Percentiles rank a stretch among this genome's conserved stretches.
phyloP scores from a whole-genome alignment of 257 asterid genomes.

The Echium plantagineum region DNA sequence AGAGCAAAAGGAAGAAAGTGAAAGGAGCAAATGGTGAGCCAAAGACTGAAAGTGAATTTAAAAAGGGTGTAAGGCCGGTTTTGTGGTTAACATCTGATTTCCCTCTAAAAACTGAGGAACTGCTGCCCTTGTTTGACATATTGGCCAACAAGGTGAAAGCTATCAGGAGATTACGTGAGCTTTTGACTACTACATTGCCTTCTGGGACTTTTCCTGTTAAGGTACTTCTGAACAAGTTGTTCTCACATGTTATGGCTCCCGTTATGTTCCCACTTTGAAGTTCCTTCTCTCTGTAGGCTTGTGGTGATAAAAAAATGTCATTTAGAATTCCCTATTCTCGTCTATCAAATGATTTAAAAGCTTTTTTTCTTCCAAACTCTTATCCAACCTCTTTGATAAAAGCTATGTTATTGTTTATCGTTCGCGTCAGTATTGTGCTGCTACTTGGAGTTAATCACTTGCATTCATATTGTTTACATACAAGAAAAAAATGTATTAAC shows the following conservation, averaged over 20 bases:
- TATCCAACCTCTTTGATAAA: too few species aligned
- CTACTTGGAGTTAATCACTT: too few species aligned
- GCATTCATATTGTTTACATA: too few species aligned
- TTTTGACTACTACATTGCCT: conserved; percentile 91
- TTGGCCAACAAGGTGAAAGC: conserved; percentile 98
- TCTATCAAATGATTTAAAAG: too few species aligned
- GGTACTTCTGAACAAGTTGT: conserved; percentile 33
- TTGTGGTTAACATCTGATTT: conserved; percentile 98
- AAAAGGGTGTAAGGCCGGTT: conserved; percentile 92
- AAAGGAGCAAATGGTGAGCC: conserved; percentile 33
- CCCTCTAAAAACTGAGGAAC: conserved; percentile 85
- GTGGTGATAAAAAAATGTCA: too few species aligned
- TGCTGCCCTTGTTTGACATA: conserved; percentile 92
- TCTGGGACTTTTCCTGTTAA: conserved; percentile 91
- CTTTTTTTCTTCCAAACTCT: too few species aligned
- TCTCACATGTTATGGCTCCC: background rate
- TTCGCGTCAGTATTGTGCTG: too few species aligned
- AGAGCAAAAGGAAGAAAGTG: conserved; percentile 78
- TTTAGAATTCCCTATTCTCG: background rate
- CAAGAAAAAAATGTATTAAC: too few species aligned
- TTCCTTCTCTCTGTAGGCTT: too few species aligned
- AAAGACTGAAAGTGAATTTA: conserved; percentile 57
- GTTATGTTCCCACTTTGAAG: background rate
- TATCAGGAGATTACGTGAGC: conserved; percentile 89
- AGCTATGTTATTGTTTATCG: too few species aligned